These are phyloP conservation scores for Dendrobium officinale DNA, from an alignment of 106 monocot species.

Conservation along the genomic window DNA sequence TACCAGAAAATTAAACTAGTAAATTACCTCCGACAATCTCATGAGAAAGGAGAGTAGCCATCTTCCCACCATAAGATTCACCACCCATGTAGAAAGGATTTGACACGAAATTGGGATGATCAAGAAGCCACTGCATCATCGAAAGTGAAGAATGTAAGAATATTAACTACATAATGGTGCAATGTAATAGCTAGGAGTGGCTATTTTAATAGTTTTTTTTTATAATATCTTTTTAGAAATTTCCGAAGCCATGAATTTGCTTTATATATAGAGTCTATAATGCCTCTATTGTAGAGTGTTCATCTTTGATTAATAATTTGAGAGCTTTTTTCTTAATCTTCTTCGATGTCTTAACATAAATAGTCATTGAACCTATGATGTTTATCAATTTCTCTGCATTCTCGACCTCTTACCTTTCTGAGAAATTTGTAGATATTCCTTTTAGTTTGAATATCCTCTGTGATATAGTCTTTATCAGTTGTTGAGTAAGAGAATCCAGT, in stretches of 20 bases:
- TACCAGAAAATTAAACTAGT: not conserved
- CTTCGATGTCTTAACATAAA: too few species aligned
- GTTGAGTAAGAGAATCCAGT: not conserved
- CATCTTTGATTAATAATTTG: too few species aligned
- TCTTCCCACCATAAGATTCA: conserved; percentile 62
- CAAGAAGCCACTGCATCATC: conserved; percentile 39
- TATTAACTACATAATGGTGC: too few species aligned
- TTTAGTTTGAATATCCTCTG: not conserved
- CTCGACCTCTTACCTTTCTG: not conserved
- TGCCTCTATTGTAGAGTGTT: too few species aligned
- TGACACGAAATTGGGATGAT: conserved; percentile 39
- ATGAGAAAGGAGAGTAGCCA: conserved; percentile 14
- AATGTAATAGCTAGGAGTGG: too few species aligned
- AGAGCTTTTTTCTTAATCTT: too few species aligned
- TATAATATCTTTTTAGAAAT: not conserved
- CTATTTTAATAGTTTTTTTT: too few species aligned
- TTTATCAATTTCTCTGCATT: not conserved
- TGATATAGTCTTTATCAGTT: not conserved
- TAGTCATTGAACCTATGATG: too few species aligned
- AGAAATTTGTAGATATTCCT: not conserved
- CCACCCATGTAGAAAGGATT: conserved; percentile 67
- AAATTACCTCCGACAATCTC: conserved; percentile 6
- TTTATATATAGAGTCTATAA: too few species aligned
- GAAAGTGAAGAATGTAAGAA: not conserved
- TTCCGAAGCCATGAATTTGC: not conserved